Conservation (phyloP, 768 basidiomycete genomes). For the Auricularia auricula-judae region DNA sequence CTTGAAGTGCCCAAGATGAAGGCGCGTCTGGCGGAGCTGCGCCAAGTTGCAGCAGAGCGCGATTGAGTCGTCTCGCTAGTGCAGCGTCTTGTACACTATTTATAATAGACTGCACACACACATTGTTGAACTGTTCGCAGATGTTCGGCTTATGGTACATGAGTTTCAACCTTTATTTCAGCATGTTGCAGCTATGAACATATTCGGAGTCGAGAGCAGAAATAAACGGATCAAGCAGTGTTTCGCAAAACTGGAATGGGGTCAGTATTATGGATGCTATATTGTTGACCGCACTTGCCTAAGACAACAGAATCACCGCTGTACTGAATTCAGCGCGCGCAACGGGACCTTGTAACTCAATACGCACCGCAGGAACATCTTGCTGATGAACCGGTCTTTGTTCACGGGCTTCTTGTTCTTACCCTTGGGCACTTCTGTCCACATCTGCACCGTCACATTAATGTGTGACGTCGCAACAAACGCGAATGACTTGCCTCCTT, state of each 20-base stretch:
- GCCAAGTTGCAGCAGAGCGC: slow-evolving; percentile 23
- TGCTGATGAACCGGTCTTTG: slow-evolving; percentile 98
- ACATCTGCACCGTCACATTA: slow-evolving; percentile 59
- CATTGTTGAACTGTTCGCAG: not conserved
- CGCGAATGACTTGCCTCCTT: slow-evolving; percentile 60
- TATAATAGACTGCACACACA: not conserved
- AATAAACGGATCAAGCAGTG: not conserved
- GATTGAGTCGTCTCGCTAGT: not conserved
- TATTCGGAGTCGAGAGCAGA: not conserved
- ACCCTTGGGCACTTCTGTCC: slow-evolving; percentile 96
- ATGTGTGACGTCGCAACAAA: not conserved
- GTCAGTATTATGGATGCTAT: too few relatives aligned
- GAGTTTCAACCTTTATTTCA: not conserved
- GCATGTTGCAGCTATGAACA: not conserved
- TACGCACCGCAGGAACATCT: slow-evolving; percentile 87
- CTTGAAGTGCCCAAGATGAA: slow-evolving; percentile 83
- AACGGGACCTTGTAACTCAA: slow-evolving; percentile 7
- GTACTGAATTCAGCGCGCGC: slow-evolving; percentile 6
- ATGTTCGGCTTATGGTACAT: not conserved
- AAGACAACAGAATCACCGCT: slow-evolving; percentile 97
- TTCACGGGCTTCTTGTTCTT: slow-evolving; percentile 99
- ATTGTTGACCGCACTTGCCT: slow-evolving; percentile 31
- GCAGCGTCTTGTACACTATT: not conserved
- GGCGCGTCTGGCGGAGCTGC: slow-evolving; percentile 60
- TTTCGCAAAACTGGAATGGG: too few relatives aligned